Conservation (phyloP, 129 eudicot genomes). For the Mikania micrantha region DNA sequence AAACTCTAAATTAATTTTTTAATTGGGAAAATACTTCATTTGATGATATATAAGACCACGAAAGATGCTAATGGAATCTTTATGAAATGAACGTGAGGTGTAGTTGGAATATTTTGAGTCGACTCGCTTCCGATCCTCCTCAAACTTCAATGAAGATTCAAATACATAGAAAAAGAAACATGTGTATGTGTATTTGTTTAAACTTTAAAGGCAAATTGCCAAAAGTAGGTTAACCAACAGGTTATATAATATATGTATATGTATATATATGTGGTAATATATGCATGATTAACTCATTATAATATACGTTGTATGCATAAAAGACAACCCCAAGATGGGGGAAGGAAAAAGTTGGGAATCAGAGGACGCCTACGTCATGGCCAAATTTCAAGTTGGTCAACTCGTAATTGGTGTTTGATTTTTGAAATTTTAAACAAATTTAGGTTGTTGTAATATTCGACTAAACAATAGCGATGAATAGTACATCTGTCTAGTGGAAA, state of each 20-base stretch:
- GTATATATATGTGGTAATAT: no score
- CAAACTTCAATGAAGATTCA: neutral
- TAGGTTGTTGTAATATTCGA: neutral
- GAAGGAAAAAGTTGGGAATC: neutral
- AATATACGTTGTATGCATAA: neutral
- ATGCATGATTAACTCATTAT: neutral
- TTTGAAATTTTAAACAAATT: neutral
- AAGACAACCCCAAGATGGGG: slow-evolving; percentile 2
- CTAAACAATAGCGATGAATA: no score
- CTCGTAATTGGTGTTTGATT: neutral
- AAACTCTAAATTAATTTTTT: neutral
- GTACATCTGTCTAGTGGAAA: no score
- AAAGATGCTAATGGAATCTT: neutral
- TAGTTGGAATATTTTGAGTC: neutral
- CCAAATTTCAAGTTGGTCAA: neutral
- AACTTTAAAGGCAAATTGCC: neutral
- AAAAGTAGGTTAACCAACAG: neutral
- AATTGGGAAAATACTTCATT: neutral
- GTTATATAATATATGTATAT: neutral
- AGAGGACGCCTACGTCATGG: neutral
- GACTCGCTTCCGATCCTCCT: no score
- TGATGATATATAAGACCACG: neutral
- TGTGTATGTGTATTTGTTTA: neutral
- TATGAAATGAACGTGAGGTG: neutral
- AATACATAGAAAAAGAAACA: neutral